Base-by-base conservation (phyloP, 2,329 filamentous ascomycete genomes). In the Pseudopithomyces maydicus region DNA sequence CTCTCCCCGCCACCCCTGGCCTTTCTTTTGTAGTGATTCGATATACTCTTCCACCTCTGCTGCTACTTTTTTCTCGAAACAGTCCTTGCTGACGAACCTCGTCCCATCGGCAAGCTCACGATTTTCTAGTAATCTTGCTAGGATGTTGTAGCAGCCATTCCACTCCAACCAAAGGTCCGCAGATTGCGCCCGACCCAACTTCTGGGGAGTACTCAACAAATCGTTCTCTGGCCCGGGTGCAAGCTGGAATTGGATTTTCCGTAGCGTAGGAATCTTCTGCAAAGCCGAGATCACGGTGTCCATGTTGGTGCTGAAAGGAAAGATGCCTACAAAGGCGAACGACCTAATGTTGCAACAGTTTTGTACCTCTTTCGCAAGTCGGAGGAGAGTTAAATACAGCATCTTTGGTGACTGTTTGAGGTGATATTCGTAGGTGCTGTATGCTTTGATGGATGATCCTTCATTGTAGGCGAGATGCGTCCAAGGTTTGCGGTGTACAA, bases 391-490 rank as follows among this genome's bases (percentile, higher is more conserved):
- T 12, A 82, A 79, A 20, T 80, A 79, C 1, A 90, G 76, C 54
- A 90, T 80, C 14, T 87, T 87, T 0, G 86, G 88, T 6, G 88
- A 83, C 1, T 81, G 79, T 43, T 86, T 85, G 35, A 87, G 79
- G 67, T 88, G 90, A 74, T 88, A 91, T 65, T 91, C 87, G 70
- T 91, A 89, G 3, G 85, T 87, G 45, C 83, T 83, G 75, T 91
- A 93, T 6, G 86, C 88, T 55, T 82, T 82, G n/a, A 89, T 82
- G 4, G 86, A 91, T 0, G 89, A 91, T 8, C 89, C 89, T 76
- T 94, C 90, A 70, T 93, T 93, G 61, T 92, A 84, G 1, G 84
- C 78, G 0, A 92, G 66, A 17, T 84, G 81, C 0, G 80, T 81
- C 90, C 90, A 93, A 1, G 83, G 83, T 1, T 84, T 81, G n/a